Base-by-base conservation (phyloP, 305 asterid genomes). In the Nicotiana rustica region DNA sequence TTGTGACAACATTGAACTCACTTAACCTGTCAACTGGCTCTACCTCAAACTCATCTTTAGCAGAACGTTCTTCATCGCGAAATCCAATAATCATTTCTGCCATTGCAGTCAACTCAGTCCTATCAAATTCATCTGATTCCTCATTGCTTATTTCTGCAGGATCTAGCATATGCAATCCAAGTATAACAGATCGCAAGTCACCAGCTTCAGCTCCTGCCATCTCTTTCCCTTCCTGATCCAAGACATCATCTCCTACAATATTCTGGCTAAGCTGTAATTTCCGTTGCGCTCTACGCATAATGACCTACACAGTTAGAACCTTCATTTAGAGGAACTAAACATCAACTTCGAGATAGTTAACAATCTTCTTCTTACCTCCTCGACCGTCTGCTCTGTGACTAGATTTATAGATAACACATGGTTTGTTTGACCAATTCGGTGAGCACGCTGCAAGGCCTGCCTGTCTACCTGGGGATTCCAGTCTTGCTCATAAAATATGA, bases 391-490 rank as follows among this genome's bases (percentile, higher is more conserved):
- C 55, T 90, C 92, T 29, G 97, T 89, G 81, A 94, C 98, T 88
- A 96, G 90, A 86, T 94, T 94, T 81, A 96, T 89, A 65, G 94
- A 91, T 78, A 96, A 86, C n/a, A 96, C 99, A 62, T 93, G 97
- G 84, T 91, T 92, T 81, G 67, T 86, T 88, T 96, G 99, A 87
- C 98, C 99, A 88, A 96, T 96, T 84, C 98, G 91, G 86, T 96
- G 98, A 21, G 97, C 97, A 75, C 98, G 97, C 92, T 96, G 99
- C 88, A 94, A 87, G 85, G 98, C 99, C 90, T 94, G 99, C 90
- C 93, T 96, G 90, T 96, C 98, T 70, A 96, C 98, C 89, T 96
- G 99, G 60, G 99, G 98, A 85, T 96, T 96, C 99, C 98, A 96
- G 86, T 96, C 99, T 88, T 94, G 98, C 89, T 96, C 99, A 80